phyloP scores from a whole-genome alignment of 345 rosid species.

The Nephelium lappaceum region DNA sequence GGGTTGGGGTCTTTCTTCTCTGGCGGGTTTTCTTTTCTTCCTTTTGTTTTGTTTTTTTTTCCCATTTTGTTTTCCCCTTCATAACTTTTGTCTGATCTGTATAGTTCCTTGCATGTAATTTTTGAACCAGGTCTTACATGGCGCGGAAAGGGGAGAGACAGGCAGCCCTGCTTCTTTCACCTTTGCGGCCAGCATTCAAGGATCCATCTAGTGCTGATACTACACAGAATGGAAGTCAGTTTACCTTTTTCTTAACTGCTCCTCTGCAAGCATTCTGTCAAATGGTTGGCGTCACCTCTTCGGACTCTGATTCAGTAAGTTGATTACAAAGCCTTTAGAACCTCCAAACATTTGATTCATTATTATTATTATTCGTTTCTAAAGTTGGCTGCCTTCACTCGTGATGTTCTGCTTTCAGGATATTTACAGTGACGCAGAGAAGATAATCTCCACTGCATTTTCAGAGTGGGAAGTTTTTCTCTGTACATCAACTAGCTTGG shows the following conservation, averaged over 20 bases:
- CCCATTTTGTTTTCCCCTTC: neutral
- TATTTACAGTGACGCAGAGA: conserved; percentile 64
- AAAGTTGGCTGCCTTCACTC: conserved; percentile 10
- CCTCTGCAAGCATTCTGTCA: conserved; percentile 90
- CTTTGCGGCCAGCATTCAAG: conserved; percentile 62
- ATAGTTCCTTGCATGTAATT: conserved; percentile 19
- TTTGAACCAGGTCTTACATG: conserved; percentile 66
- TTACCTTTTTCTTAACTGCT: conserved; percentile 88
- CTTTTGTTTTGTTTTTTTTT: neutral
- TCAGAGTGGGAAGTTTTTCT: conserved; percentile 89
- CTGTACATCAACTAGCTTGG: conserved; percentile 70
- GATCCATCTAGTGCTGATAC: conserved; percentile 42
- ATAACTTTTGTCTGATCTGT: conserved; percentile 7
- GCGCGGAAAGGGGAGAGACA: conserved; percentile 94
- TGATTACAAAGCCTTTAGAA: neutral
- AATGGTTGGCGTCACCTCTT: conserved; percentile 63
- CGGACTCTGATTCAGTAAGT: conserved; percentile 57
- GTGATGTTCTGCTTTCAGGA: conserved; percentile 45
- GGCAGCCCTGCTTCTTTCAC: conserved; percentile 88
- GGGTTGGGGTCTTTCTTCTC: neutral
- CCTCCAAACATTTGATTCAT: neutral
- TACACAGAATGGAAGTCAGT: conserved; percentile 70
- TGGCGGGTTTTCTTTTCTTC: neutral
- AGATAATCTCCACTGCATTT: conserved; percentile 69
- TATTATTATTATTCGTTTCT: neutral